These are phyloP conservation scores for Vigna hirtella DNA, from an alignment of 306 rosid species.

Conservation along the genomic window DNA sequence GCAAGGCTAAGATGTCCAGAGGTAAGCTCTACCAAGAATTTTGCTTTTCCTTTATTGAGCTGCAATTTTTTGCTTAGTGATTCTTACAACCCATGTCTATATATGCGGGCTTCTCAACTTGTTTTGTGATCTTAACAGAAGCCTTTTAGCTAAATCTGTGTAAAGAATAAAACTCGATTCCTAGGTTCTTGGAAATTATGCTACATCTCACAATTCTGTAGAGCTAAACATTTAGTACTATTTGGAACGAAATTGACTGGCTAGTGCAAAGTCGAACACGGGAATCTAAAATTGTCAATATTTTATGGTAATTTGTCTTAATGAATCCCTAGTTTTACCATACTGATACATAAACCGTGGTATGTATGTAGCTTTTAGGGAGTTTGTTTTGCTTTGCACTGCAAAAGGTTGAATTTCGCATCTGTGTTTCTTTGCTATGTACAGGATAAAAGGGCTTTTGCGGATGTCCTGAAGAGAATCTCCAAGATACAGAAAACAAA, in stretches of 20 bases:
- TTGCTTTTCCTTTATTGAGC: background rate
- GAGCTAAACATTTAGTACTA: constrained; percentile 7
- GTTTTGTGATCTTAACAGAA: background rate
- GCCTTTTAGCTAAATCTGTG: background rate
- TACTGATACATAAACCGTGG: background rate
- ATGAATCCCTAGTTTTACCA: background rate
- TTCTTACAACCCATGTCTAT: background rate
- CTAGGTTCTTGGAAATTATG: background rate
- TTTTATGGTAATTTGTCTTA: background rate
- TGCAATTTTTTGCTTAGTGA: background rate
- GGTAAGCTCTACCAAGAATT: constrained; percentile 52
- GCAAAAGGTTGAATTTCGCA: constrained; percentile 15
- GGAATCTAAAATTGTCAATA: constrained; percentile 5
- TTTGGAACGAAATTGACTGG: background rate
- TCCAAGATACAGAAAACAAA: constrained; percentile 76
- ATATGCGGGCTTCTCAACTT: background rate
- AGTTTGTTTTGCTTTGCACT: constrained; percentile 1
- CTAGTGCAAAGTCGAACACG: constrained; percentile 10
- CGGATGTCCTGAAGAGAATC: constrained; percentile 73
- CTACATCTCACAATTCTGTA: background rate
- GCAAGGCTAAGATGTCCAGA: constrained; percentile 65
- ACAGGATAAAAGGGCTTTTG: constrained; percentile 87
- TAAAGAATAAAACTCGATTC: background rate
- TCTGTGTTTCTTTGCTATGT: constrained; percentile 16
- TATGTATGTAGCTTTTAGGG: background rate